Evolutionary conservation across 345 rosid genomes (phyloP).

Genomic region (Noccaea caerulescens): DNA sequence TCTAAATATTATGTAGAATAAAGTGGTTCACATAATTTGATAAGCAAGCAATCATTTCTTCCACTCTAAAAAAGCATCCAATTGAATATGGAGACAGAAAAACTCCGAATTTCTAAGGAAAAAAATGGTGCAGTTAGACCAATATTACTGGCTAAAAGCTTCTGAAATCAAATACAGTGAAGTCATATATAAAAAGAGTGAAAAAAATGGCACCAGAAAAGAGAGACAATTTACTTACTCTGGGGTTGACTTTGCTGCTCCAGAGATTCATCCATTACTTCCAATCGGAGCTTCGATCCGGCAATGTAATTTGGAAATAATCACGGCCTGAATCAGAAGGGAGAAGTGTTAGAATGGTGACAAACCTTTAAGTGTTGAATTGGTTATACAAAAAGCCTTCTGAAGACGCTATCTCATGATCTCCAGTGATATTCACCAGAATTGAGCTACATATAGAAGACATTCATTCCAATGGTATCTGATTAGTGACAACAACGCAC

Average conservation of each 20-base stretch:
- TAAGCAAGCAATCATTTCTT: too few relatives aligned
- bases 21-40: constrained; percentile 1
- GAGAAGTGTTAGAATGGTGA: constrained; percentile 10
- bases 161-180: background rate
- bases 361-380: background rate
- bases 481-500: background rate
- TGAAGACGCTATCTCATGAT: background rate
- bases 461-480: background rate
- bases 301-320: background rate
- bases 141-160: background rate
- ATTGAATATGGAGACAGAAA: background rate
- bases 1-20: background rate
- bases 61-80: too few relatives aligned
- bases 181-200: background rate
- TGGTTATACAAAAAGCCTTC: background rate
- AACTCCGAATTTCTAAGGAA: background rate
- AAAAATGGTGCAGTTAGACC: background rate
- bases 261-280: constrained; percentile 54
- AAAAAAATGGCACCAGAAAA: background rate
- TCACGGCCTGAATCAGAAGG: constrained; percentile 9
- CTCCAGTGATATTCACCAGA: background rate
- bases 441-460: background rate
- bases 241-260: constrained; percentile 51
- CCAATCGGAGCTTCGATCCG: background rate
- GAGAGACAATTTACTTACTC: constrained; percentile 43